Base-by-base conservation (phyloP, 441 rosid species). In the Dalechampia spathulata region DNA sequence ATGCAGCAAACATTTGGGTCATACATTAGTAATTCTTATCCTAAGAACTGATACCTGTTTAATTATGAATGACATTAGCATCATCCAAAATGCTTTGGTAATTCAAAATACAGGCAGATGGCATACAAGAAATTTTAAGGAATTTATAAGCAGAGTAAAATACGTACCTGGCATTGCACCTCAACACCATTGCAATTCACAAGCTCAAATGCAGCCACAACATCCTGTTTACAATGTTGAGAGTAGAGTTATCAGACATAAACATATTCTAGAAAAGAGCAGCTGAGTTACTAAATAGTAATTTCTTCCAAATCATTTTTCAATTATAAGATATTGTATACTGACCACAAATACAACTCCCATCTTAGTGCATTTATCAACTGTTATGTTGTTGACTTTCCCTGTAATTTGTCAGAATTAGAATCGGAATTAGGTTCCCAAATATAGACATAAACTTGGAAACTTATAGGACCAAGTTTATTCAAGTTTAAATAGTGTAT, bases 191-290 rank as follows among this genome's bases (percentile, higher is more conserved):
- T 83, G 83, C 96, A 85, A 57, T 93, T 93, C 47, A 89, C 99
- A 69, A 87, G 73, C 83, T 93, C 99, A 78, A 73, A 89, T 62
- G 99, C 97, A 70, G 97, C 96, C 59, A 93, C 97, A 43, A 93
- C 96, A 82, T 89, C 97, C 97, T 93, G 75, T 16, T 60, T 48
- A 67, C 39, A 43, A 51, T 57, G 55, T 60, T 55, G 55, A 57
- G 44, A 61, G 34, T 32, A 58, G 21, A 4, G 23, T 58, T 50
- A 58, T 49, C 40, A 57, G 61, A 48, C 44, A 51, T 38, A 40
- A 41, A n/a, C 46, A 25, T 23, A 27, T n/a, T 2, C 17, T 55
- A 25, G 43, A 58, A 5, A 26, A 17, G 6, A 44, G 34, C 34
- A 30, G 4, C 4, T 30, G 5, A 30, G 34, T 30, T 30, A 4